A percentile compares a stretch with the other conserved stretches of the same genome.
Evolutionary conservation across 2,329 filamentous ascomycete species (phyloP).

Genomic region (Alternaria novae-zelandiae): DNA sequence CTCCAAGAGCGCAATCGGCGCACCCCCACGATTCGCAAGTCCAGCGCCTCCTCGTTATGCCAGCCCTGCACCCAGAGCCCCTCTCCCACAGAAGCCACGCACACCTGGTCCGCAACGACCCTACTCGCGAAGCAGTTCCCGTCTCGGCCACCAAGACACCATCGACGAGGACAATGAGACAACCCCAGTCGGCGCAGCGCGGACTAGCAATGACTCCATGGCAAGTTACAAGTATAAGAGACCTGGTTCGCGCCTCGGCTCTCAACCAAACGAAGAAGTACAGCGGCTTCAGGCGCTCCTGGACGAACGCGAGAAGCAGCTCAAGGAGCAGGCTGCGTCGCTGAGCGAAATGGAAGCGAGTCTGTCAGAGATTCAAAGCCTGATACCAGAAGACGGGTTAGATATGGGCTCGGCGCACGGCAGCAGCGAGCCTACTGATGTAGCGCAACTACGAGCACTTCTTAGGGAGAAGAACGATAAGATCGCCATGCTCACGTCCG

Average conservation of each 20-base stretch:
- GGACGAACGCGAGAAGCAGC: conserved; percentile 81
- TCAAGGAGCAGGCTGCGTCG: conserved; percentile 85
- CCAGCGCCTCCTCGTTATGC: conserved; percentile 66
- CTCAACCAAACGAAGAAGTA: conserved; percentile 67
- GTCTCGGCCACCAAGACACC: conserved; percentile 52
- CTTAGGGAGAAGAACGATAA: conserved; percentile 96
- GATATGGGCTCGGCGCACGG: conserved; percentile 54
- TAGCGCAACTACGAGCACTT: conserved; percentile 76
- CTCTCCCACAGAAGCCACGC: conserved; percentile 57
- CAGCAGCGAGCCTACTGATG: conserved; percentile 65
- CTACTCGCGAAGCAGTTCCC: conserved; percentile 56
- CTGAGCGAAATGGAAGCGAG: conserved; percentile 90
- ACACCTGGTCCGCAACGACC: conserved; percentile 52
- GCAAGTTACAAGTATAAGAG: conserved; percentile 51
- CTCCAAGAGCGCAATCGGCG: conserved; percentile 60
- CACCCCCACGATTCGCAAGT: conserved; percentile 66
- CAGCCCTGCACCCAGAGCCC: conserved; percentile 64
- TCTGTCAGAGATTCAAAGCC: conserved; percentile 76
- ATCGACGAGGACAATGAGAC: conserved; percentile 50
- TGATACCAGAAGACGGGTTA: conserved; percentile 66
- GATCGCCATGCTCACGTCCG: conserved; percentile 87
- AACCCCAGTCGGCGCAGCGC: conserved; percentile 60
- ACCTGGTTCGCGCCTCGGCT: conserved; percentile 36
- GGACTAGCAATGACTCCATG: conserved; percentile 60
- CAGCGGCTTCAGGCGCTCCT: conserved; percentile 75